Conservation (phyloP, 805 yeast species). For the Yarrowia sp. region DNA sequence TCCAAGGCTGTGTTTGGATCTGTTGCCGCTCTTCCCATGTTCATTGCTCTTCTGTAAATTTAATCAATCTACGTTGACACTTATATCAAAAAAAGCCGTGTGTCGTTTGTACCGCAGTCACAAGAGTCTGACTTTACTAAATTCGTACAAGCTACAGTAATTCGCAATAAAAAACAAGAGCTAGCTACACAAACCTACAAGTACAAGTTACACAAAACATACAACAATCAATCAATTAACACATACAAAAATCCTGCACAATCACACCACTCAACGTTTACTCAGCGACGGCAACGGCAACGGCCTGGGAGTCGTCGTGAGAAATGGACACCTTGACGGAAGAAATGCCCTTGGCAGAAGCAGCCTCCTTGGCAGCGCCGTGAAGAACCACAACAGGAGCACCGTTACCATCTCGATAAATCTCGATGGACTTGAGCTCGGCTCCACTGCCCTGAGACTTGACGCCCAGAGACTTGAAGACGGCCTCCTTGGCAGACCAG, state of each 20-base stretch:
- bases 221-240: not conserved
- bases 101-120: no score
- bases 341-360: conserved; percentile 65
- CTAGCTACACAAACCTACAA: not conserved
- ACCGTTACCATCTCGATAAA: conserved; percentile 61
- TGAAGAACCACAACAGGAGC: conserved; percentile 77
- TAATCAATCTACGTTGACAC: no score
- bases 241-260: conserved; percentile 6
- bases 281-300: conserved; percentile 81
- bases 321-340: conserved; percentile 84
- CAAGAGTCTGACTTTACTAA: no score
- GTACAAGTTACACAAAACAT: not conserved
- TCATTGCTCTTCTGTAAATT: no score
- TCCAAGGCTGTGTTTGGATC: no score
- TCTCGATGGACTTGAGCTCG: conserved; percentile 85
- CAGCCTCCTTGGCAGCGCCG: conserved; percentile 77
- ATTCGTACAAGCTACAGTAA: no score
- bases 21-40: no score
- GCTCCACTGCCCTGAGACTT: conserved; percentile 94
- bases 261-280: not conserved
- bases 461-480: conserved; percentile 90
- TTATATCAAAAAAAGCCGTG: no score
- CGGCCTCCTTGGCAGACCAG: conserved; percentile 99
- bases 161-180: no score
- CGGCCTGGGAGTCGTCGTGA: conserved; percentile 95